A percentile compares a stretch with the other conserved stretches of the same genome.
Conservation (phyloP, 1,139 yeast species). For the Sugiyamaella neomexicana region DNA sequence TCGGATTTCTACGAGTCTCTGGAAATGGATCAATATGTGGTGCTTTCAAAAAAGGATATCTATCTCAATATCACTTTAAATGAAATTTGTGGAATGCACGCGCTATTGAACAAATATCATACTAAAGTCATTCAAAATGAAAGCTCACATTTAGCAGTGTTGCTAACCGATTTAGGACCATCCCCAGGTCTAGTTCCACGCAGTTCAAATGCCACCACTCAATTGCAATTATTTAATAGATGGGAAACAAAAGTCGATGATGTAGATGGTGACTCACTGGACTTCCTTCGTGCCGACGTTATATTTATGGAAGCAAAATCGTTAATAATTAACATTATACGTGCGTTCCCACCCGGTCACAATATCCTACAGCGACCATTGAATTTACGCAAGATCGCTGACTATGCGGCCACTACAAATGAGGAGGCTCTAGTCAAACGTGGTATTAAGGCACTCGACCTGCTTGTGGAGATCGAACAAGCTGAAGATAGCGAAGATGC, state of each 20-base stretch:
- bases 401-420: constrained; percentile 39
- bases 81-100: constrained; percentile 44
- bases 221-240: constrained; percentile 40
- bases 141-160: constrained; percentile 33
- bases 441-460: constrained; percentile 42
- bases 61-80: constrained; percentile 41
- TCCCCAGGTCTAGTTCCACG: constrained; percentile 41
- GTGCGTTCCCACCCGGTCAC: constrained; percentile 41
- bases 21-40: constrained; percentile 46
- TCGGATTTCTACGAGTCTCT: constrained; percentile 46
- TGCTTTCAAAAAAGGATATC: constrained; percentile 43
- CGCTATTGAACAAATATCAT: constrained; percentile 40
- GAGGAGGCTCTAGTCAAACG: constrained; percentile 40
- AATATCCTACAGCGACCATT: constrained; percentile 36
- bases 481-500: constrained; percentile 36
- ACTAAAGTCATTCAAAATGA: constrained; percentile 28
- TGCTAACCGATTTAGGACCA: constrained; percentile 40
- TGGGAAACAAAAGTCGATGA: constrained; percentile 44
- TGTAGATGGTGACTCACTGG: constrained; percentile 37
- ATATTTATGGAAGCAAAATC: constrained; percentile 44
- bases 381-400: constrained; percentile 39
- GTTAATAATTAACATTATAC: constrained; percentile 41
- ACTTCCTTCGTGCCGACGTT: constrained; percentile 41
- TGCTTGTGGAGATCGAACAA: constrained; percentile 38
- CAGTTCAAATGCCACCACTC: constrained; percentile 38